Conservation (phyloP, 2,329 filamentous ascomycete species). For the Alternaria incomplexa region DNA sequence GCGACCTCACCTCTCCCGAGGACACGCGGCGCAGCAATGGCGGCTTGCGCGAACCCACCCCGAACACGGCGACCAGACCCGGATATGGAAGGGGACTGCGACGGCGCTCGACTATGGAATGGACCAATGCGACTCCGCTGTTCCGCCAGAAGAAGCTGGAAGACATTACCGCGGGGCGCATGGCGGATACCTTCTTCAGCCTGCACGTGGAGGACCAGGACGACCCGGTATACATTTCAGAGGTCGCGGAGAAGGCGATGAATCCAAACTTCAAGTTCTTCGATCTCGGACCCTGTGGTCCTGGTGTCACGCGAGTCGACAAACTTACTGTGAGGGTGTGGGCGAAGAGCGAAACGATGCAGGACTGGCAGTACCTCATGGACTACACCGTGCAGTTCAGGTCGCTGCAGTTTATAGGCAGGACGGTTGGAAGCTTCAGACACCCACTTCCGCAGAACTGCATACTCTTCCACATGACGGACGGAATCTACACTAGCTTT, state of each 20-base stretch:
- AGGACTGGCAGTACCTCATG: conserved; percentile 68
- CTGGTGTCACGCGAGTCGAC: conserved; percentile 69
- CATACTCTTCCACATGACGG: conserved; percentile 81
- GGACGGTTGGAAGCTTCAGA: conserved; percentile 63
- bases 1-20: conserved; percentile 53
- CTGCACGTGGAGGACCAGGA: conserved; percentile 69
- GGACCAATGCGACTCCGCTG: conserved; percentile 65
- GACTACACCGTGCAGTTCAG: conserved; percentile 75
- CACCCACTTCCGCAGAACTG: conserved; percentile 81
- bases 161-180: conserved; percentile 70
- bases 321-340: conserved; percentile 74
- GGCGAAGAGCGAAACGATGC: conserved; percentile 64
- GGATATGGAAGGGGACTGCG: conserved; percentile 48
- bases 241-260: conserved; percentile 78
- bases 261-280: conserved; percentile 92
- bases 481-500: conserved; percentile 82
- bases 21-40: conserved; percentile 34
- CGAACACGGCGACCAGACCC: conserved; percentile 40
- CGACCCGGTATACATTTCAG: conserved; percentile 89
- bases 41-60: conserved; percentile 26
- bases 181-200: conserved; percentile 90
- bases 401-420: conserved; percentile 79
- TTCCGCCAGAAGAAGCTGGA: conserved; percentile 77
- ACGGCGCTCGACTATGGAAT: conserved; percentile 67
- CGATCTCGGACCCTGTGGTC: conserved; percentile 69